Evolutionary conservation across 192 early-diverging fungal species (phyloP), one percentile per base, ranked within the genome.

Genomic region (Fimicolochytrium jonesii): DNA sequence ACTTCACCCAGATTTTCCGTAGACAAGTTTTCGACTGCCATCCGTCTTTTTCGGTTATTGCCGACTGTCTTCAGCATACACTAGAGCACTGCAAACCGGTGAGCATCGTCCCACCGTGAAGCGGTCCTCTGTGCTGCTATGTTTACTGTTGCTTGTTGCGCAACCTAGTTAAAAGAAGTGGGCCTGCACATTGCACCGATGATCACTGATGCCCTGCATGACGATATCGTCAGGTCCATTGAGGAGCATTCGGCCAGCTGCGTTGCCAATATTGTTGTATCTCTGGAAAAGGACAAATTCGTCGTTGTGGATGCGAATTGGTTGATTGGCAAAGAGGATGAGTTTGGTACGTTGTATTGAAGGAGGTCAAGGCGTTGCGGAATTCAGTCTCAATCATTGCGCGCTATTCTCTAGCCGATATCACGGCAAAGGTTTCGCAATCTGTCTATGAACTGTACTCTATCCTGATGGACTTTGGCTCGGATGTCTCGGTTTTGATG

Each of bases 161-260:
- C n/a, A n/a, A n/a, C 37, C 9, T 17, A 90, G 89, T 80, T 97
- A 33, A 76, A 85, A 20, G 87, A 92, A 22, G 85, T 88, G 22
- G 94, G 94, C 5, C 69, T 97, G 15, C 92, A 97, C 67, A 64
- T 95, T 31, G 82, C 81, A 30, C 92, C 92, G 56, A 78, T 94
- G 53, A 69, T 97, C 48, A 90, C 91, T 34, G 78, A 89, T 31
- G 68, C 92, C 41, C 84, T 97, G 57, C 74, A 88, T 57, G 79
- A 85, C 0, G 91, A 94, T 51, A 51, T 94, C 30, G 81, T 83
- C 28, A 70, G 74, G 41, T 83, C 86, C 6, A 86, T 95, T 41
- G 72, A 85, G 22, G 77, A 76, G 29, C 90, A 92, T 68, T 80
- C 91, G 47, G 64, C 73, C 3, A 70, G 80, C 4, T 85, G 81